Conservation (phyloP, 1,284 basidiomycete species). For the Lentinus polychrous region DNA sequence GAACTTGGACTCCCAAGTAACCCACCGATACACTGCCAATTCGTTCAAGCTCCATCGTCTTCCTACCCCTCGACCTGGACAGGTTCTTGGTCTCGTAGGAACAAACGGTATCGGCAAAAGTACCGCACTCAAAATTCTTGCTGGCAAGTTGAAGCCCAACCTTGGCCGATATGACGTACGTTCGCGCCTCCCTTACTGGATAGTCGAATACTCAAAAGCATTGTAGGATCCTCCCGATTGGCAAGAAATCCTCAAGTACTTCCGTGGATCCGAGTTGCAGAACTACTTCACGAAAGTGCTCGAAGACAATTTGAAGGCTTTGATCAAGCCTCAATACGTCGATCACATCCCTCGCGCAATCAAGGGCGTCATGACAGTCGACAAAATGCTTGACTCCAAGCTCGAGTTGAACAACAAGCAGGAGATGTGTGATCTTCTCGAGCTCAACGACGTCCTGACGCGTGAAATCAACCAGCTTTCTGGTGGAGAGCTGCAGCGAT, state of each 20-base stretch:
- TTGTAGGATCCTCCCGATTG: conserved; percentile 89
- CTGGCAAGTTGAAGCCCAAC: conserved; percentile 93
- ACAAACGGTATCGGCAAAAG: conserved; percentile 99
- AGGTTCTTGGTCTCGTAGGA: conserved; percentile 92
- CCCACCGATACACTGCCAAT: conserved; percentile 95
- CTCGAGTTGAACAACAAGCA: conserved; percentile 81
- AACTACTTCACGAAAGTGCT: conserved; percentile 99
- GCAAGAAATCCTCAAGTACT: conserved; percentile 96
- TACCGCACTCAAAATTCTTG: conserved; percentile 91
- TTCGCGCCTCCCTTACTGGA: conserved; percentile 11
- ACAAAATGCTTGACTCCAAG: conserved; percentile 86
- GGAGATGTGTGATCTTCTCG: conserved; percentile 76
- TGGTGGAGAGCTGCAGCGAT: conserved; percentile 94
- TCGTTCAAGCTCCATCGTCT: conserved; percentile 97
- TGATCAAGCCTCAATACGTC: conserved; percentile 98
- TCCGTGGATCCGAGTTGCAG: conserved; percentile 94
- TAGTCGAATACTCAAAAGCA: conserved; percentile 6
- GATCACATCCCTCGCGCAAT: conserved; percentile 95
- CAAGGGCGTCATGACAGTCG: conserved; percentile 83
- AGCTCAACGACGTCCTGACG: conserved; percentile 78
- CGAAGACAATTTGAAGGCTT: conserved; percentile 94
- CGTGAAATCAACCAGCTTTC: conserved; percentile 83
- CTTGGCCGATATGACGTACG: conserved; percentile 84
- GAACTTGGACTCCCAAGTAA: conserved; percentile 89
- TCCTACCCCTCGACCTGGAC: conserved; percentile 90